Base-by-base conservation (phyloP, 2,329 filamentous ascomycete genomes). In the Decorospora gaudefroyi region DNA sequence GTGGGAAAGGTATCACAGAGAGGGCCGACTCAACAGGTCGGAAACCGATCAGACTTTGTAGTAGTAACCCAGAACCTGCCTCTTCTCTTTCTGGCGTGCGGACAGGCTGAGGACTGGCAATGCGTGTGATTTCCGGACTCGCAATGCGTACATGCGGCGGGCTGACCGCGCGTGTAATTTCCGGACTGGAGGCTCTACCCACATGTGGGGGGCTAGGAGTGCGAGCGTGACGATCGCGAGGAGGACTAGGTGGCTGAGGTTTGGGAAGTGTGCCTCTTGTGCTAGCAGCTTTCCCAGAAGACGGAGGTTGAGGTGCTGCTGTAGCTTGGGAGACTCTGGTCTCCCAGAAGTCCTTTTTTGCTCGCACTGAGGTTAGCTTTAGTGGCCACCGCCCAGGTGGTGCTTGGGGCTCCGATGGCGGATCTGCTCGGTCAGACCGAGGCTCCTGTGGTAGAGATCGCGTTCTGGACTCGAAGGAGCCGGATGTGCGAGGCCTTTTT, bases 341-440 rank as follows among this genome's bases (percentile, higher is more conserved):
- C 28, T 68, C 64, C 40, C 65, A 68, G 39, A 66, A 61, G 6
- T 51, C 48, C 32, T 57, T 68, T 31, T 50, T 41, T 39, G 54
- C 61, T 37, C 55, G 48, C 13, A 69, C 62, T n/a, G 63, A 64
- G 13, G 49, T 26, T 6, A 45, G 25, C 19, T 57, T 62, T 25
- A 38, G 38, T 23, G 49, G 49, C 44, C 42, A 29, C 12, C 38
- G 19, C 21, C 38, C n/a, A 25, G 26, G 19, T 45, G 41, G 29
- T n/a, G 43, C 31, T 19, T 31, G 30, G 29, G 50, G 16, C 37
- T 46, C 26, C 17, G 41, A 35, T 22, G 26, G 11, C 46, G 25
- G 22, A 38, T 32, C 13, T 26, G 37, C 26, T 51, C 29, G 38
- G 22, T 58, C 41, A 13, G 42, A 41, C 29, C 50, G 49, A 33